Percentiles rank a stretch among this genome's conserved stretches.
Evolutionary conservation across 371 early-diverging fungal genomes (phyloP).

Genomic region (Haplosporangium sp.): DNA sequence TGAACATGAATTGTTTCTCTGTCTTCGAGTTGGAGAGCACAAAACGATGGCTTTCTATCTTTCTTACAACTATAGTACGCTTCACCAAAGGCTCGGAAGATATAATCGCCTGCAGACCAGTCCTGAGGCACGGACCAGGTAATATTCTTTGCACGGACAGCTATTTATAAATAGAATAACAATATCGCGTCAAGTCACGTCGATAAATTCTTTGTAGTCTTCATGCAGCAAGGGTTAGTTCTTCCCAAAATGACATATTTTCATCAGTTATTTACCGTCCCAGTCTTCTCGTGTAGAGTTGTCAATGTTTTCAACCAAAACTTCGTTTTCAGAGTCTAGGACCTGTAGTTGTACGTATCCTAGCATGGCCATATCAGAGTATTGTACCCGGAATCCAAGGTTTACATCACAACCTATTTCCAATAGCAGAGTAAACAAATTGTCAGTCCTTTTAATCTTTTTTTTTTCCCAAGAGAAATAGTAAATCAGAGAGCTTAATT

Average conservation of each 20-base stretch:
- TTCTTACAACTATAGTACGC: constrained; percentile 26
- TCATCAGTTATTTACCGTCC: constrained; percentile 22
- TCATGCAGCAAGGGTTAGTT: too few relatives aligned
- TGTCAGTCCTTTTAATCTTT: background rate
- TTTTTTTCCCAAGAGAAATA: background rate
- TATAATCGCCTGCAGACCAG: constrained; percentile 24
- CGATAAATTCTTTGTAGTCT: background rate
- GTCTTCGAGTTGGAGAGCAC: constrained; percentile 28
- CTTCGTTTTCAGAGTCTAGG: constrained; percentile 8
- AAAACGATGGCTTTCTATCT: constrained; percentile 9
- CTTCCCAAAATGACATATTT: background rate
- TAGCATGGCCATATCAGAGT: constrained; percentile 43
- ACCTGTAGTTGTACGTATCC: constrained; percentile 42
- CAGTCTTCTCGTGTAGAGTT: constrained; percentile 36
- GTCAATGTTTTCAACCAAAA: constrained; percentile 29
- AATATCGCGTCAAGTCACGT: background rate
- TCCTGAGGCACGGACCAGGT: constrained; percentile 38
- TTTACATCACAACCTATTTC: constrained; percentile 33
- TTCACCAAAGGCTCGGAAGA: constrained; percentile 39
- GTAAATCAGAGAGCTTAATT: background rate
- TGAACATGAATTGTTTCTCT: constrained; percentile 18
- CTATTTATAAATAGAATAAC: constrained; percentile 5
- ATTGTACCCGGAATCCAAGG: constrained; percentile 46
- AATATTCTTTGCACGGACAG: constrained; percentile 28
- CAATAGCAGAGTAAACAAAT: background rate